phyloP scores from a whole-genome alignment of 2,329 filamentous ascomycete genomes.

The Cryphonectria parasitica region DNA sequence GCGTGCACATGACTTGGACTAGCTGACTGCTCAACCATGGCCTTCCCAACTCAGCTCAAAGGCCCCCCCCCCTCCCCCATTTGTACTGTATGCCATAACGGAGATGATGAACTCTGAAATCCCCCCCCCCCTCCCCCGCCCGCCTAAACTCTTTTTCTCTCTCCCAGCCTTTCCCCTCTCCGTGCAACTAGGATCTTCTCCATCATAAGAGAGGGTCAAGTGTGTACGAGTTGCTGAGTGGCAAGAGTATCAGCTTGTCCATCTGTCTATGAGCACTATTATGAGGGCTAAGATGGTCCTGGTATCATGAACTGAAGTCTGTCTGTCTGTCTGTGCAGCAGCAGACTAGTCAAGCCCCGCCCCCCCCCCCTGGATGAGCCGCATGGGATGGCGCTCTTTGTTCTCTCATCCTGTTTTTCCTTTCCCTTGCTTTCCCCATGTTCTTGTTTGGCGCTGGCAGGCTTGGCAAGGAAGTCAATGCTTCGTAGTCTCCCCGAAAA shows the following conservation, averaged over 20 bases:
- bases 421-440: not conserved
- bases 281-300: too few relatives aligned
- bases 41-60: not conserved
- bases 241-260: too few relatives aligned
- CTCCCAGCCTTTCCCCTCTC: too few relatives aligned
- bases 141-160: too few relatives aligned
- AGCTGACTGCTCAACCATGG: not conserved
- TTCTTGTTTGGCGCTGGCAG: not conserved
- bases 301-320: too few relatives aligned
- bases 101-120: not conserved
- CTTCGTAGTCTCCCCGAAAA: not conserved
- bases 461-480: not conserved
- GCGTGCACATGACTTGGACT: not conserved
- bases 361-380: not conserved
- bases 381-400: not conserved
- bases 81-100: not conserved
- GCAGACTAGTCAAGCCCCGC: not conserved
- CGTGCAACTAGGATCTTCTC: too few relatives aligned
- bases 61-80: too few relatives aligned
- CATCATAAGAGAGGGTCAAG: too few relatives aligned
- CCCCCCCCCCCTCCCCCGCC: too few relatives aligned
- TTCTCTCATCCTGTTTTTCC: not conserved
- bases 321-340: not conserved
- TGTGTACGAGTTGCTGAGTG: too few relatives aligned
- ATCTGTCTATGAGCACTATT: too few relatives aligned